Evolutionary conservation across 805 yeast genomes (phyloP).

Genomic region (Starmerella vitae): DNA sequence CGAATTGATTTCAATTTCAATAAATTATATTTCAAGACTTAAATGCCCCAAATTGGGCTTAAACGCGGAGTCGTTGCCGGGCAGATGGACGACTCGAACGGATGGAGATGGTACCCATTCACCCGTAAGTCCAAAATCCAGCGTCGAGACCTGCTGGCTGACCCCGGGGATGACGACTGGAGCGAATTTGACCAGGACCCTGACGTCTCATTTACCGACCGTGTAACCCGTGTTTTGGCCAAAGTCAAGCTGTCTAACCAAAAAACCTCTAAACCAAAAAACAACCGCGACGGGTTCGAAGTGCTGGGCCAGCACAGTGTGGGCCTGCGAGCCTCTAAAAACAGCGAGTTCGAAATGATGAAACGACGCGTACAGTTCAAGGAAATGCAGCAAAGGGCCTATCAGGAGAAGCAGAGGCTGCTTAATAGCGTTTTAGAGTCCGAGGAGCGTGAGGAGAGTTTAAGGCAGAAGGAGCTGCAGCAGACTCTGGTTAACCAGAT

Average conservation of each 20-base stretch:
- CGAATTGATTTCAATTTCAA: background rate
- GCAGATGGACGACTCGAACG: background rate
- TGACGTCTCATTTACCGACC: background rate
- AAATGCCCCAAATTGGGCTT: constrained; percentile 1
- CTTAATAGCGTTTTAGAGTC: constrained; percentile 5
- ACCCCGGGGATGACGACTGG: background rate
- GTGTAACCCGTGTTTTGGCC: background rate
- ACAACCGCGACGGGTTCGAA: constrained; percentile 5
- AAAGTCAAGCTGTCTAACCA: background rate
- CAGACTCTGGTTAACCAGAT: background rate
- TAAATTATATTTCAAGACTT: background rate
- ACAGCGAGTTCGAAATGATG: constrained; percentile 1
- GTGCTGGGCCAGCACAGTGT: constrained; percentile 6
- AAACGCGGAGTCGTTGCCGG: background rate
- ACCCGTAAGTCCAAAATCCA: background rate
- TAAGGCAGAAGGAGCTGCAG: background rate
- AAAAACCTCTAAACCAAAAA: background rate
- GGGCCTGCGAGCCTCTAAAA: constrained; percentile 2
- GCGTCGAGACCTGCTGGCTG: background rate
- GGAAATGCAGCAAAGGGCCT: constrained; percentile 1
- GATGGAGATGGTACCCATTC: background rate
- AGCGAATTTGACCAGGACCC: background rate
- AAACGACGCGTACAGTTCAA: constrained; percentile 6
- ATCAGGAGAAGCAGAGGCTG: constrained; percentile 8
- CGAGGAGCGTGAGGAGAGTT: constrained; percentile 2